Base-by-base conservation (phyloP, 306 rosid genomes). In the Sophora flavescens region DNA sequence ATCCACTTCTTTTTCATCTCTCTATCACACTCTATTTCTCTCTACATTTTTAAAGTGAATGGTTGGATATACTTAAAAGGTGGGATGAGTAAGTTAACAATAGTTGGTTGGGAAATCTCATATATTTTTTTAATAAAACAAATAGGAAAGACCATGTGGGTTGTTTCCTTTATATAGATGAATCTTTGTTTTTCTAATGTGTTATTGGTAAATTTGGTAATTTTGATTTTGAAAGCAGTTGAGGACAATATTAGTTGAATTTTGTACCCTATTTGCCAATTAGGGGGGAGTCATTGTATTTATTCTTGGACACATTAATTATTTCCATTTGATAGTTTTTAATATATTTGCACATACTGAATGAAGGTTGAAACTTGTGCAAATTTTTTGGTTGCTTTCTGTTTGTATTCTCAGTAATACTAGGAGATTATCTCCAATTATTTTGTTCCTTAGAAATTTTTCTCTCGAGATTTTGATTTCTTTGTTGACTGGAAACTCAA, bases 401-500 rank as follows among this genome's bases (percentile, higher is more conserved):
- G 48, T 2, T 73, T 13, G 22, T 73, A 28, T 59, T 47, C 47
- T 59, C 12, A 38, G 75, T 35, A 35, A 42, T 22, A 22, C 50
- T 51, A n/a, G 67, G 57, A 72, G 60, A 8, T 10, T 57, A 59
- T 47, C 66, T 67, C 51, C 51, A n/a, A 11, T 38, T 28, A 57
- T 3, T 57, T 28, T 38, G 35, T 6, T 54, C 66, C 58, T 6
- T 36, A 17, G 30, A 33, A 56, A 33, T 26, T 30, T 68, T n/a
- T 6, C 15, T 66, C 22, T 8, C 41, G 36, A 68, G 28, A 69
- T 65, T 64, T 73, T 6, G 54, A 58, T 71, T 51, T 80, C 15
- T 75, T 48, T 74, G 54, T 26, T 68, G 64, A 78, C 44, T 33
- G 44, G 45, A 63, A 53, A 8, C 68, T 83, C 15, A 0, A 45